Conservation (phyloP, 2,329 filamentous ascomycete genomes). For the Arthroderma sp. region DNA sequence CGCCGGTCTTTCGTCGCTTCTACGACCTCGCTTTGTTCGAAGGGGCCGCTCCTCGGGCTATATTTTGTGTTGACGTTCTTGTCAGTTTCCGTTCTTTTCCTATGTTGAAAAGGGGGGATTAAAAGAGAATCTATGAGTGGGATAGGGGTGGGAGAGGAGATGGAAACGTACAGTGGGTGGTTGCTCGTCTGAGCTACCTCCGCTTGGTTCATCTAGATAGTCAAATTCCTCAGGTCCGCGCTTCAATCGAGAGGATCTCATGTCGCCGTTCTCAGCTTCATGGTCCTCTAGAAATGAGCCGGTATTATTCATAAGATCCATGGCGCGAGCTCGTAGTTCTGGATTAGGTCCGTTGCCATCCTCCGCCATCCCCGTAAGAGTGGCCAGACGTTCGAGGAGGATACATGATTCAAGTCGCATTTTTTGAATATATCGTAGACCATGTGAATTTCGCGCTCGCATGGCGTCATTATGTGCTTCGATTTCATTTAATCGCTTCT, state of each 20-base stretch:
- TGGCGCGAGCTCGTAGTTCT: constrained; percentile 25
- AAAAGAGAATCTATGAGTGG: constrained; percentile 1
- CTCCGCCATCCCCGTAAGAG: constrained; percentile 30
- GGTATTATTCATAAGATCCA: constrained; percentile 20
- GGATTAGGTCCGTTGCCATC: constrained; percentile 15
- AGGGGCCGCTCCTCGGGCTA: constrained; percentile 36
- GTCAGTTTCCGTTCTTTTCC: neutral
- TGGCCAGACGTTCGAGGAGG: constrained; percentile 28
- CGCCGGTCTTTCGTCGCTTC: constrained; percentile 19
- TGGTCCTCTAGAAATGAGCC: constrained; percentile 7
- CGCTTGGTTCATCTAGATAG: constrained; percentile 30
- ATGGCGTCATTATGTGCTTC: constrained; percentile 82
- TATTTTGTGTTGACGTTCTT: neutral
- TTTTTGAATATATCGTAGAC: constrained; percentile 80
- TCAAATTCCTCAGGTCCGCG: constrained; percentile 12
- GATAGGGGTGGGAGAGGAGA: neutral
- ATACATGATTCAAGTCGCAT: constrained; percentile 52
- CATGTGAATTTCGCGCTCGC: constrained; percentile 61
- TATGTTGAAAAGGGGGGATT: neutral
- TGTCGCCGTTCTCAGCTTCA: neutral
- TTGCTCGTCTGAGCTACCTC: constrained; percentile 32
- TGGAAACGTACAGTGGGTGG: constrained; percentile 26
- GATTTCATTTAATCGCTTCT: constrained; percentile 80
- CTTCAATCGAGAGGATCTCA: constrained; percentile 1
- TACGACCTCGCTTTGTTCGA: constrained; percentile 30